phyloP scores from a whole-genome alignment of 192 early-diverging fungal genomes.

The Coemansia erecta region DNA sequence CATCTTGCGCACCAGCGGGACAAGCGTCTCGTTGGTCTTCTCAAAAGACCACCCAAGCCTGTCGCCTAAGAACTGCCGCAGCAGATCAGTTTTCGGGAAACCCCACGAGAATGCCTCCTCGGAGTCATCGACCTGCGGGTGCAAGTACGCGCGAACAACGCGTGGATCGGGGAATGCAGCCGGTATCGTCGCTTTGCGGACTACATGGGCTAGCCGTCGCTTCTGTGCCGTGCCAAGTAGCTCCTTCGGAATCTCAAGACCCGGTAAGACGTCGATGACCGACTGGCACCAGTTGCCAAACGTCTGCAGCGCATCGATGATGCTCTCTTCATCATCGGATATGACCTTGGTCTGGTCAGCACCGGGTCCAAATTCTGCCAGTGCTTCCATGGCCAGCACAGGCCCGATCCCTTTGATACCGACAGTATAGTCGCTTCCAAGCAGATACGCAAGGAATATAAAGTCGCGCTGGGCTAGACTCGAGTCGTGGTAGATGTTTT shows the following conservation, averaged over 20 bases:
- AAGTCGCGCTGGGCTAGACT: conserved; percentile 66
- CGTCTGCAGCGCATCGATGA: conserved; percentile 20
- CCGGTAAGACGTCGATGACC: conserved; percentile 47
- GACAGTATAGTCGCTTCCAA: conserved; percentile 97
- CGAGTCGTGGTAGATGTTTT: conserved; percentile 66
- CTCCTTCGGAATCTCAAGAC: conserved; percentile 37
- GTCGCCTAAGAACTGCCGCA: conserved; percentile 50
- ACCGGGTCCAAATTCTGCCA: conserved; percentile 66
- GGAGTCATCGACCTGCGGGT: conserved; percentile 64
- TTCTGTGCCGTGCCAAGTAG: conserved; percentile 23
- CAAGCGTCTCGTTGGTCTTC: conserved; percentile 46
- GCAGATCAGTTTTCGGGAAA: conserved; percentile 49
- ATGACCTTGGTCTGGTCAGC: conserved; percentile 8
- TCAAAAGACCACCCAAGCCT: conserved; percentile 43
- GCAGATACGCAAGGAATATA: conserved; percentile 80
- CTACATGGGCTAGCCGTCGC: conserved; percentile 57
- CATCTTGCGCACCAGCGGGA: conserved; percentile 49
- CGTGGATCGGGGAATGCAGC: conserved; percentile 74
- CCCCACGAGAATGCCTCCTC: conserved; percentile 36
- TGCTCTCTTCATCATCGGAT: conserved; percentile 23
- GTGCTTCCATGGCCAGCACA: conserved; percentile 85
- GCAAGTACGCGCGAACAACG: conserved; percentile 75
- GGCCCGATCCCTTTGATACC: conserved; percentile 86
- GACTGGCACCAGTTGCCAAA: conserved; percentile 45
- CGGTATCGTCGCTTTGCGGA: conserved; percentile 68